Conservation (phyloP, 1,284 basidiomycete genomes). For the Erythrobasidium hasegawianum region DNA sequence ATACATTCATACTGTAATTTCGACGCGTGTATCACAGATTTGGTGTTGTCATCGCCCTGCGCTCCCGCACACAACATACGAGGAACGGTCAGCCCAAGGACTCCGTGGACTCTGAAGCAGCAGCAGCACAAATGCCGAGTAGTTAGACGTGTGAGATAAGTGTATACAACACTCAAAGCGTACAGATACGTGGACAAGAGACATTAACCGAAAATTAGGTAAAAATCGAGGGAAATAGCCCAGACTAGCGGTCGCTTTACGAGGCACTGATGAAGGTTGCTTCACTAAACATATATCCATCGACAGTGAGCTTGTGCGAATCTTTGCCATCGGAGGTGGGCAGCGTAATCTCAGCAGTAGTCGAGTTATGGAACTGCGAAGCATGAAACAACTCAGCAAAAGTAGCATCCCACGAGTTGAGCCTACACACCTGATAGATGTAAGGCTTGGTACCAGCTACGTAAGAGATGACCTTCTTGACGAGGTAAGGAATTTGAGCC, state of each 20-base stretch:
- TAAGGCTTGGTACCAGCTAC: conserved; percentile 88
- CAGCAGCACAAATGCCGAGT: too few relatives aligned
- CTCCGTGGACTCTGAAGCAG: too few relatives aligned
- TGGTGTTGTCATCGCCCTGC: too few relatives aligned
- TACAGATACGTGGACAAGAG: too few relatives aligned
- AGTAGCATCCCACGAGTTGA: conserved; percentile 21
- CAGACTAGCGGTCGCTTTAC: too few relatives aligned
- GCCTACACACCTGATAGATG: conserved; percentile 71
- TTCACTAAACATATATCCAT: conserved; percentile 78
- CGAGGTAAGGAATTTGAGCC: conserved; percentile 87
- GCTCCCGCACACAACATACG: too few relatives aligned
- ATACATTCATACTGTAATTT: too few relatives aligned
- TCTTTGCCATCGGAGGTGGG: conserved; percentile 54
- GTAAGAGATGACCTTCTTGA: conserved; percentile 84
- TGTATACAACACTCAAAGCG: too few relatives aligned
- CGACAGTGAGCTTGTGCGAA: conserved; percentile 52
- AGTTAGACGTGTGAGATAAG: too few relatives aligned
- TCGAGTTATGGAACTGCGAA: conserved; percentile 72
- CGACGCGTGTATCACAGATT: too few relatives aligned
- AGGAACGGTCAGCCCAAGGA: too few relatives aligned
- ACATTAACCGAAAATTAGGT: not conserved
- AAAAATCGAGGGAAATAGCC: too few relatives aligned
- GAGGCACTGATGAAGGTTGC: conserved; percentile 69
- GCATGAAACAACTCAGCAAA: not conserved
- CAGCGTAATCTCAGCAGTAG: conserved; percentile 63